Conservation (phyloP, 2,329 filamentous ascomycete species). For the Aspergillus arachidicola region DNA sequence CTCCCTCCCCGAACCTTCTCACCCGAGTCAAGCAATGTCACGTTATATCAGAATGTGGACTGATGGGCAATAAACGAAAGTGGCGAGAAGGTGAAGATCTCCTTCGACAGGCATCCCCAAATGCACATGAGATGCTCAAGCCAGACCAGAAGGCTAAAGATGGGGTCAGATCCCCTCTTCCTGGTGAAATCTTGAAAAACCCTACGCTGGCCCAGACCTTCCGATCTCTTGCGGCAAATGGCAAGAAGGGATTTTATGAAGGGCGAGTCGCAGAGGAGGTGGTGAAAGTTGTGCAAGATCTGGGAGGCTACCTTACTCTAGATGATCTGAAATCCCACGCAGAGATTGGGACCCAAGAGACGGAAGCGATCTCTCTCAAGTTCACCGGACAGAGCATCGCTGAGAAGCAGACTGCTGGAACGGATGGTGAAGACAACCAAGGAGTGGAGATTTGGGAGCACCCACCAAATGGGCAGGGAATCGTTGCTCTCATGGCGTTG, state of each 20-base stretch:
- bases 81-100: slow-evolving; percentile 69
- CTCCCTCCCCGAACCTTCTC: too few species aligned
- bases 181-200: slow-evolving; percentile 89
- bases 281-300: slow-evolving; percentile 73
- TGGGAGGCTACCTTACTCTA: slow-evolving; percentile 76
- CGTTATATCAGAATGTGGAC: background rate
- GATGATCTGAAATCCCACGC: slow-evolving; percentile 81
- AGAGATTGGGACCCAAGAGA: slow-evolving; percentile 72
- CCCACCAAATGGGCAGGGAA: slow-evolving; percentile 93
- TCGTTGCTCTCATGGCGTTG: slow-evolving; percentile 90
- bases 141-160: slow-evolving; percentile 66
- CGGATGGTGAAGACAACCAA: slow-evolving; percentile 45
- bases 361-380: slow-evolving; percentile 80
- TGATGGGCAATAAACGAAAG: slow-evolving; percentile 45
- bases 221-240: slow-evolving; percentile 72
- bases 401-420: slow-evolving; percentile 48
- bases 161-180: slow-evolving; percentile 71
- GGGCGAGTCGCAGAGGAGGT: slow-evolving; percentile 81
- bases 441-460: slow-evolving; percentile 90
- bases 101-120: slow-evolving; percentile 76
- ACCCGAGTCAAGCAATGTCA: background rate
- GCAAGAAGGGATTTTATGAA: slow-evolving; percentile 88
- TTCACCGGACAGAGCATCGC: slow-evolving; percentile 68
- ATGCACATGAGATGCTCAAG: slow-evolving; percentile 86
- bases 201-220: slow-evolving; percentile 81